phyloP scores from a whole-genome alignment of 2,329 filamentous ascomycete species.

The Xylariaceae sp. region DNA sequence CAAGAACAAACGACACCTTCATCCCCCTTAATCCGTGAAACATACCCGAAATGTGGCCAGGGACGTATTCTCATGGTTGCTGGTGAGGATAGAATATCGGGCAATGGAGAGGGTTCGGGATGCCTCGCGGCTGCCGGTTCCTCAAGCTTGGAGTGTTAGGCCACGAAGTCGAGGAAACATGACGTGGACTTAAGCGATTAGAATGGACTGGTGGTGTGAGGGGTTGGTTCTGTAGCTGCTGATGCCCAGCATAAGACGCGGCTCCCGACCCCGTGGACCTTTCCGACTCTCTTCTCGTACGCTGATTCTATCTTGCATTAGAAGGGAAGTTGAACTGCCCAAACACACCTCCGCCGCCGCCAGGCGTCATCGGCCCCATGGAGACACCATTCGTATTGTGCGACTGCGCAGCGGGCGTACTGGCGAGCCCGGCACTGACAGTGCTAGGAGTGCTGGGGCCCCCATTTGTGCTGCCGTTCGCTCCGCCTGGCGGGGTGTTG shows the following conservation, averaged over 20 bases:
- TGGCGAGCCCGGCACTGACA: conserved; percentile 44
- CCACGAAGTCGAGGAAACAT: conserved; percentile 8
- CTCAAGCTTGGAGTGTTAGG: conserved; percentile 5
- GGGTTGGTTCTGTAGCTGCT: neutral
- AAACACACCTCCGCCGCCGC: conserved; percentile 68
- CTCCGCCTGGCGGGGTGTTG: conserved; percentile 38
- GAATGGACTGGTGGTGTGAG: conserved; percentile 4
- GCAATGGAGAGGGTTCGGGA: conserved; percentile 17
- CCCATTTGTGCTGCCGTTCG: conserved; percentile 31
- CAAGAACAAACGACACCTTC: no score
- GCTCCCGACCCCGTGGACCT: conserved; percentile 1
- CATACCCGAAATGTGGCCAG: neutral
- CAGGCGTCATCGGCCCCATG: conserved; percentile 72
- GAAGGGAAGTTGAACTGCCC: conserved; percentile 59
- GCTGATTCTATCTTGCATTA: conserved; percentile 31
- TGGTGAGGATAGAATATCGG: conserved; percentile 8
- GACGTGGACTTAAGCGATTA: conserved; percentile 3
- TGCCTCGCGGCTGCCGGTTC: conserved; percentile 4
- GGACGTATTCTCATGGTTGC: neutral
- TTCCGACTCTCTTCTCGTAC: conserved; percentile 13
- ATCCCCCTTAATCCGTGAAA: conserved; percentile 2
- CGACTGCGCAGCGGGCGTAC: conserved; percentile 43
- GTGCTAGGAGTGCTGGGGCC: conserved; percentile 66
- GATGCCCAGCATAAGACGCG: conserved; percentile 8
- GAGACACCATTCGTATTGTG: conserved; percentile 54